Base-by-base conservation (phyloP, 176 grass and related monocot genomes). In the Poa pratensis region DNA sequence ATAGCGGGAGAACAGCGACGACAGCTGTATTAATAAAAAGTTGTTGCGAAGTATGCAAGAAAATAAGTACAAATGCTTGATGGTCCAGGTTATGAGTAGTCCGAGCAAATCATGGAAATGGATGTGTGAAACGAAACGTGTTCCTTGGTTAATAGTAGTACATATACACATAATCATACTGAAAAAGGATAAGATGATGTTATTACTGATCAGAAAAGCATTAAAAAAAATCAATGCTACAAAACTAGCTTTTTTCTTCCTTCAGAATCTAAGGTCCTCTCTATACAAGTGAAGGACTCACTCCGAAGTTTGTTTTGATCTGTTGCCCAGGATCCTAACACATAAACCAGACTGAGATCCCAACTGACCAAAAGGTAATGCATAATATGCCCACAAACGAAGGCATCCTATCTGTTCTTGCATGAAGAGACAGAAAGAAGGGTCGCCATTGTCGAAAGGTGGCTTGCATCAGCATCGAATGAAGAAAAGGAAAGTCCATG, bases 391-490 rank as follows among this genome's bases (percentile, higher is more conserved):
- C 54, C 54, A 34, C 4, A 12, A 32, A 73, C 76, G 61, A 52
- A 81, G 17, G 40, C 69, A 68, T 37, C 27, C 23, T 22, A 83
- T 80, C 77, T 67, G 50, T 42, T 42, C 55, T 60, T n/a, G 77
- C 63, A 37, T 55, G 52, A 63, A 64, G 46, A 13, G 71, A 45
- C 23, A 77, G 40, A 60, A 61, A 60, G n/a, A 51, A 52, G 22
- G 77, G 68, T 63, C 71, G 13, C 71, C 73, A 86, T 27, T 55
- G 23, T 26, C 43, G 7, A 82, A 48, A 90, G 54, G 68, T 73
- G 73, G 65, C 69, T 45, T 30, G 40, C 49, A 81, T 69, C 76
- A 69, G 77, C 50, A 80, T 76, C 65, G n/a, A 83, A 55, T 73
- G 66, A 58, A 54, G 42, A 18, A 74, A 74, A 74, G 71, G 30